phyloP scores from a whole-genome alignment of 2,329 filamentous ascomycete species.

The Diaporthe eres region DNA sequence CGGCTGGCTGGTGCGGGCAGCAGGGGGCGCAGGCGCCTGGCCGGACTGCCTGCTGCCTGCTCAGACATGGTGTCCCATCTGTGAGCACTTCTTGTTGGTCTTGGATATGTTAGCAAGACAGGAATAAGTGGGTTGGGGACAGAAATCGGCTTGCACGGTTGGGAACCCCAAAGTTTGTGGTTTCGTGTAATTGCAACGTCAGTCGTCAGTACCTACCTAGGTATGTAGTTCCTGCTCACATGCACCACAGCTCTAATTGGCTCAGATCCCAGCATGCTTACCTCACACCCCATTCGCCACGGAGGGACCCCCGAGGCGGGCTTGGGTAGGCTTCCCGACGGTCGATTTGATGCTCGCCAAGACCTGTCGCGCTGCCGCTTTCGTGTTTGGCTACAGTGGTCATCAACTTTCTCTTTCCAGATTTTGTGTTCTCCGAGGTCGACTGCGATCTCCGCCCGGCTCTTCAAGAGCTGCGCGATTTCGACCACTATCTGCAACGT shows the following conservation, averaged over 20 bases:
- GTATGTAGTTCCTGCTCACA: no score
- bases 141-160: background rate
- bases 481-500: background rate
- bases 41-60: background rate
- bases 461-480: conserved; percentile 13
- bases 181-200: background rate
- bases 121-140: background rate
- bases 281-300: no score
- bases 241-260: no score
- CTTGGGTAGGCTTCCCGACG: no score
- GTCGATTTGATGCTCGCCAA: no score
- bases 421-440: conserved; percentile 6
- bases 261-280: no score
- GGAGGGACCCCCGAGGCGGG: no score
- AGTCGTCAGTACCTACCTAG: background rate
- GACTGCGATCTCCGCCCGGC: conserved; percentile 17
- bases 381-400: background rate
- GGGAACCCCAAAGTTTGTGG: background rate
- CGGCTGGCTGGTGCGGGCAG: background rate
- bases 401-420: conserved; percentile 22
- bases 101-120: no score
- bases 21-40: background rate
- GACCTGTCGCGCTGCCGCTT: no score
- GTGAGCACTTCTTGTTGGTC: background rate
- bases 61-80: background rate